phyloP scores from a whole-genome alignment of 1,284 basidiomycete species.

The Wolfiporia cocos region DNA sequence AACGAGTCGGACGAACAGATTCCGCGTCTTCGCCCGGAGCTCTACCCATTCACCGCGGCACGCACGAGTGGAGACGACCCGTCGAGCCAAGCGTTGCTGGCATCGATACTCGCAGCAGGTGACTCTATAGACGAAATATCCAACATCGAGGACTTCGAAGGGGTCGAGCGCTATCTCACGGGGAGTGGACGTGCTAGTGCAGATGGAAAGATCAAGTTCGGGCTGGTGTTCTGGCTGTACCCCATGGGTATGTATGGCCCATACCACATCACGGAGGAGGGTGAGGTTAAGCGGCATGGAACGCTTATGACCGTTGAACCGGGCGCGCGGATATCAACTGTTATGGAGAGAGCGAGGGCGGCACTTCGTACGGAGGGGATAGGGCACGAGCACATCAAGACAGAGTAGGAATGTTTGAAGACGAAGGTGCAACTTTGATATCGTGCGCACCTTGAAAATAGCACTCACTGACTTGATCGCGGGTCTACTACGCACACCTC shows the following conservation, averaged over 20 bases:
- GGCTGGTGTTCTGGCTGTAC: conserved; percentile 4
- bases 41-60: conserved; percentile 1
- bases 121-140: conserved; percentile 1
- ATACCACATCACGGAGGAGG: conserved; percentile 4
- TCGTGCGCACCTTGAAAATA: too few relatives aligned
- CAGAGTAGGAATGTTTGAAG: too few relatives aligned
- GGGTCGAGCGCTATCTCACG: background rate
- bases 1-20: too few relatives aligned
- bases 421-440: too few relatives aligned
- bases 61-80: conserved; percentile 1
- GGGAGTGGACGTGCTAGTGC: background rate
- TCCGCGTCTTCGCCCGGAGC: too few relatives aligned
- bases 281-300: conserved; percentile 1
- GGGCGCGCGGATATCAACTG: background rate
- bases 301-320: conserved; percentile 2
- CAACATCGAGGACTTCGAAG: background rate
- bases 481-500: too few relatives aligned
- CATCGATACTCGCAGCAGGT: background rate
- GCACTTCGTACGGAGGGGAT: background rate
- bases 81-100: conserved; percentile 3
- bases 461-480: too few relatives aligned
- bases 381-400: conserved; percentile 1
- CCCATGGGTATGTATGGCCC: conserved; percentile 2
- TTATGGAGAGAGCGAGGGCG: background rate
- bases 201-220: background rate